A percentile compares a stretch with the other conserved stretches of the same genome.
Evolutionary conservation across 148 eudicot species (phyloP).

Genomic region (Chenopodium formosanum): DNA sequence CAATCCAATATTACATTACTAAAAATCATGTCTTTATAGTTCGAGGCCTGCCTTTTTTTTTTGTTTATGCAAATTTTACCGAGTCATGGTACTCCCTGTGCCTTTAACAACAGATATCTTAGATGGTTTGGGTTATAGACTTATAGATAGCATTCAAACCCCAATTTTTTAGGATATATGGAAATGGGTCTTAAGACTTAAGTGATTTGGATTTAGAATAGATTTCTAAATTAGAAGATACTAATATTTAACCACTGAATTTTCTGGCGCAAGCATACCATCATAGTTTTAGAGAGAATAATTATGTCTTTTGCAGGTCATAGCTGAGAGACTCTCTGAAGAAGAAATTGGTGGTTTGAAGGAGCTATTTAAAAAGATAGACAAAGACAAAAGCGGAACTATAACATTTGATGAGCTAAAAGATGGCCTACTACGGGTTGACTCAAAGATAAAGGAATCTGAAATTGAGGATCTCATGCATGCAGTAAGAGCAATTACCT

Average conservation of each 20-base stretch:
- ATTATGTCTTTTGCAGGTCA: slow-evolving; percentile 48
- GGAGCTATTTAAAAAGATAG: slow-evolving; percentile 74
- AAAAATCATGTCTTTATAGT: too few species aligned
- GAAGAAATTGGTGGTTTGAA: slow-evolving; percentile 90
- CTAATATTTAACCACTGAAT: not conserved
- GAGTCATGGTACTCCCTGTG: too few species aligned
- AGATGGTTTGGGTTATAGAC: too few species aligned
- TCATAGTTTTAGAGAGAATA: not conserved
- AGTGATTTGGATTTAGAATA: not conserved
- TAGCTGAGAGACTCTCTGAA: slow-evolving; percentile 85
- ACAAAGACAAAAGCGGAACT: slow-evolving; percentile 70
- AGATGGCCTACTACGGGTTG: slow-evolving; percentile 63
- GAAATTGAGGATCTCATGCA: slow-evolving; percentile 77
- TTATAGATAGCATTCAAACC: not conserved
- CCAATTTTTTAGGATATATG: not conserved
- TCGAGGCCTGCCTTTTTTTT: too few species aligned
- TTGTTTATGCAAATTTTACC: too few species aligned
- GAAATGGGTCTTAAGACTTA: not conserved
- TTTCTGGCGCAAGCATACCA: not conserved
- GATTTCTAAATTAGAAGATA: not conserved
- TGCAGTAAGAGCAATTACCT: slow-evolving; percentile 52
- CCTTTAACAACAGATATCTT: too few species aligned
- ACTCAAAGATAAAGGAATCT: slow-evolving; percentile 72
- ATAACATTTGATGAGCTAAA: slow-evolving; percentile 86
- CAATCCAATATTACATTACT: too few species aligned